Percentiles rank a stretch among this genome's conserved stretches.
Conservation (phyloP, 208 protist species). For the Leishmania major region DNA sequence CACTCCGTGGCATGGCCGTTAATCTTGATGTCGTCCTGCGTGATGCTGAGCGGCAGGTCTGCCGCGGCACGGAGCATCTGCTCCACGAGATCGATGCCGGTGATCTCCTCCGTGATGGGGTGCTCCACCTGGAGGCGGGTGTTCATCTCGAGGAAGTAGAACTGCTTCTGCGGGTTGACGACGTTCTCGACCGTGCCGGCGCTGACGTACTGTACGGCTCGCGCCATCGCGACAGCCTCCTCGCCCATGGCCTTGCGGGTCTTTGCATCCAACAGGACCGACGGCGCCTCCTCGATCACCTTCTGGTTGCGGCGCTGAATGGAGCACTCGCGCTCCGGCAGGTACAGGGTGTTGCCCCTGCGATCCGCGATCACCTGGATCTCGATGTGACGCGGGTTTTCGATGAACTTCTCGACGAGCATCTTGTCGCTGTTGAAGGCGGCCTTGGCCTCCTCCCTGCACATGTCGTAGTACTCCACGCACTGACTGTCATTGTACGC, state of each 20-base stretch:
- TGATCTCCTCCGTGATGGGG: slow-evolving; percentile 96
- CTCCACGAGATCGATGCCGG: slow-evolving; percentile 95
- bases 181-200: slow-evolving; percentile 99
- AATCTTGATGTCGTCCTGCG: slow-evolving; percentile 81
- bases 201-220: slow-evolving; percentile 93
- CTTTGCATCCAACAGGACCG: slow-evolving; percentile 58
- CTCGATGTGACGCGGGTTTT: slow-evolving; percentile 92
- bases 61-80: slow-evolving; percentile 90
- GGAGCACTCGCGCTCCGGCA: slow-evolving; percentile 97
- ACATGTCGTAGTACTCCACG: slow-evolving; percentile 93
- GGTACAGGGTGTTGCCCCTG: slow-evolving; percentile 90
- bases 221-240: slow-evolving; percentile 77
- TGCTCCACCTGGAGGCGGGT: slow-evolving; percentile 97
- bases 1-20: slow-evolving; percentile 92
- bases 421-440: slow-evolving; percentile 95
- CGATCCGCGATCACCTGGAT: slow-evolving; percentile 95
- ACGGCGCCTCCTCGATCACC: slow-evolving; percentile 93
- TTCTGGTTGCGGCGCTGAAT: slow-evolving; percentile 97
- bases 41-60: slow-evolving; percentile 72
- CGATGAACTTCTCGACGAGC: slow-evolving; percentile 94
- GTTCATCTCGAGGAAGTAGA: slow-evolving; percentile 99
- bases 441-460: slow-evolving; percentile 87
- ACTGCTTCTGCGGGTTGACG: slow-evolving; percentile 89
- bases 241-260: slow-evolving; percentile 84
- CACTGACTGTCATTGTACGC: slow-evolving; percentile 95